Conservation (phyloP, 2,329 filamentous ascomycete genomes). For the Coniochaeta sp. region DNA sequence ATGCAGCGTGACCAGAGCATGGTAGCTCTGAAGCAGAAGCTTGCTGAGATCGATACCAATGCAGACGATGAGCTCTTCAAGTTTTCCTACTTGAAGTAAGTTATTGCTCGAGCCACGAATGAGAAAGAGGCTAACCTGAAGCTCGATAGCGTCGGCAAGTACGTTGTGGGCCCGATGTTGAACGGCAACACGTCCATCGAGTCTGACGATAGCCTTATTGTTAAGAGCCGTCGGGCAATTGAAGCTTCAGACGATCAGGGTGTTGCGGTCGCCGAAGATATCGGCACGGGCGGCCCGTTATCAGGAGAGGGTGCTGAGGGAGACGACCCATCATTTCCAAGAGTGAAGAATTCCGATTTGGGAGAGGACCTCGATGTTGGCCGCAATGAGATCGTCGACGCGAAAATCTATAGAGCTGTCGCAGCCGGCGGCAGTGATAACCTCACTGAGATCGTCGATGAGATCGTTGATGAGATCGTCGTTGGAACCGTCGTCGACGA, state of each 20-base stretch:
- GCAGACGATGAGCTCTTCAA: not conserved
- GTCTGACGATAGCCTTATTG: not conserved
- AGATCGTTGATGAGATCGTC: not conserved
- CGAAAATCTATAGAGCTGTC: too few relatives aligned
- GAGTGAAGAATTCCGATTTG: not conserved
- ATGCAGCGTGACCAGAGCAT: not conserved
- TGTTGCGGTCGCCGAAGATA: not conserved
- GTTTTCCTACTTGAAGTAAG: not conserved
- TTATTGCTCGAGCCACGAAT: not conserved
- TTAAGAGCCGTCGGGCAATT: not conserved
- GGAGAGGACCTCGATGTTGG: not conserved
- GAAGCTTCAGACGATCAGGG: not conserved
- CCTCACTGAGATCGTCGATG: not conserved
- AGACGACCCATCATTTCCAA: not conserved
- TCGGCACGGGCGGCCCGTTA: not conserved
- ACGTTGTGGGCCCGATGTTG: not conserved
- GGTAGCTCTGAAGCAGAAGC: not conserved
- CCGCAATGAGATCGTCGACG: not conserved
- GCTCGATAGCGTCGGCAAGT: not conserved
- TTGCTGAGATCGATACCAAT: not conserved
- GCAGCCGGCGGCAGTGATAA: too few relatives aligned
- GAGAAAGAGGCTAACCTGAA: not conserved
- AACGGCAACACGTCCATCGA: not conserved
- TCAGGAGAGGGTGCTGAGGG: not conserved
- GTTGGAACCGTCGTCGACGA: not conserved